Conservation (phyloP, 2,329 filamentous ascomycete species). For the Stemphylium vesicarium region DNA sequence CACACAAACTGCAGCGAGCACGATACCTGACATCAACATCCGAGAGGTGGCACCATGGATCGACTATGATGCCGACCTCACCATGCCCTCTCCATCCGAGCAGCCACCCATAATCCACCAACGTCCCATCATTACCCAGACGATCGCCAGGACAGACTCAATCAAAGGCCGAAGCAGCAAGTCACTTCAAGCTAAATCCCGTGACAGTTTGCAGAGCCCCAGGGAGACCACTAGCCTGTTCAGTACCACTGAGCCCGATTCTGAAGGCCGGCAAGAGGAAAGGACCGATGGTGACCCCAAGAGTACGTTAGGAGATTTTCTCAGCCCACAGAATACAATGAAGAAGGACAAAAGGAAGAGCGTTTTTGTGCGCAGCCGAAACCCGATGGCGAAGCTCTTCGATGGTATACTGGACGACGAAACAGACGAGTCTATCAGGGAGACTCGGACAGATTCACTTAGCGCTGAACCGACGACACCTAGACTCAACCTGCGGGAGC, state of each 20-base stretch:
- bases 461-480: neutral
- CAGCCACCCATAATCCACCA: neutral
- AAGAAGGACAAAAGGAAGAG: constrained; percentile 19
- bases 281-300: constrained; percentile 7
- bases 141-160: neutral
- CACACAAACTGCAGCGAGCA: neutral
- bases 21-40: constrained; percentile 16
- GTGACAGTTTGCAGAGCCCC: neutral
- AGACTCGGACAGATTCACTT: neutral
- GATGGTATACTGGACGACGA: constrained; percentile 17
- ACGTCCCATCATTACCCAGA: constrained; percentile 1
- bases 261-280: neutral
- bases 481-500: neutral
- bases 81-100: neutral
- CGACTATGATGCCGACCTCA: constrained; percentile 17
- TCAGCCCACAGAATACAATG: neutral
- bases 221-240: neutral
- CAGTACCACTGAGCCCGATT: neutral
- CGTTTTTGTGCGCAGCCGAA: constrained; percentile 15
- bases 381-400: constrained; percentile 30
- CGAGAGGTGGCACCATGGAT: constrained; percentile 35
- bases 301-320: neutral
- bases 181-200: neutral
- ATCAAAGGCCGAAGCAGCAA: neutral
- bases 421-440: neutral